Base-by-base conservation (phyloP, 1,284 basidiomycete genomes). In the Macrocystidia cucumis region DNA sequence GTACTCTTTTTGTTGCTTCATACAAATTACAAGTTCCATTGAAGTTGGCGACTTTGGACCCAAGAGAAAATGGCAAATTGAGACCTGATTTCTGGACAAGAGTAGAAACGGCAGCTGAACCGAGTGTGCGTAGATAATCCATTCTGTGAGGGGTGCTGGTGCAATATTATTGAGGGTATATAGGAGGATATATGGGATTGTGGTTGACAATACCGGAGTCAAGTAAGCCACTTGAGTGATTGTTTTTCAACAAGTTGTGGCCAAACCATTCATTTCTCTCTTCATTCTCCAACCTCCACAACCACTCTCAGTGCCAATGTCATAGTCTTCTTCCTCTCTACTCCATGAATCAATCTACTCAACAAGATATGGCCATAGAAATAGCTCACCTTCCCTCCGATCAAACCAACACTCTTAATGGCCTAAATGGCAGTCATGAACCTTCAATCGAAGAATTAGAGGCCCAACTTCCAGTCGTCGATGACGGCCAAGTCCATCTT, bases 1-100 rank as follows among this genome's bases (percentile, higher is more conserved):
- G 45, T 51, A 92, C 91, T 62, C 84, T 72, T 63, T 91, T 96
- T 20, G 78, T 84, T 16, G 78, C 95, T 44, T 92, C 87, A 48
- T 92, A 86, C 5, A 97, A 67, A 18, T 72, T 81, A 81, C 91
- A 98, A 23, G 95, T 77, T 0, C 78, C 78, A 37, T 91, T 83
- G 39, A 78, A 74, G 14, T 77, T 73, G 6, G 67, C 51, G 32
- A 91, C 75, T 44, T 85, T 83, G 22, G 75, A 62, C 16, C 92
- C 93, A 13, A 98, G 73, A 3, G 80, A 74, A 53, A 95, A 98
- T 1, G 91, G 91, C 24, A 95, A 69, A 41, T 86, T 84, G 11
- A 96, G 72, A 9, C 92, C 91, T 7, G 89, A 90, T 51, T 92
- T 91, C 49, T 86, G 86, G 6, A 93, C 87, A 4, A 96, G 72